phyloP scores from a whole-genome alignment of 805 yeast species.

The Yarrowia hollandica region DNA sequence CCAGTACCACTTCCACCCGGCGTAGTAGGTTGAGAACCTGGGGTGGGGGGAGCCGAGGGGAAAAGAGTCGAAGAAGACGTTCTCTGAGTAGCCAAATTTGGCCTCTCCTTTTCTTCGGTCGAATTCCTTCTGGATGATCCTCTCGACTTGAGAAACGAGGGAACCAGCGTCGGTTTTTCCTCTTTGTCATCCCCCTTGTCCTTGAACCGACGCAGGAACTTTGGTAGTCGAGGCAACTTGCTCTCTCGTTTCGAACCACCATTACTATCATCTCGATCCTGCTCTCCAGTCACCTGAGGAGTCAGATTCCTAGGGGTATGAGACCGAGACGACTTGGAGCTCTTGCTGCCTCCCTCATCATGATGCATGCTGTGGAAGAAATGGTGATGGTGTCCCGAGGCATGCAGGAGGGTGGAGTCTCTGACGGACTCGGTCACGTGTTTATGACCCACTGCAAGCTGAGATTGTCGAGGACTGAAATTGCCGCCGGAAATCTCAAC shows the following conservation, averaged over 20 bases:
- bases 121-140: background rate
- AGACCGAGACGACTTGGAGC: background rate
- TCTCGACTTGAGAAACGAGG: background rate
- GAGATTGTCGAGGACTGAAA: constrained; percentile 16
- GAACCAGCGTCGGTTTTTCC: background rate
- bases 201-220: constrained; percentile 24
- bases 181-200: constrained; percentile 1
- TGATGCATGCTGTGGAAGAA: background rate
- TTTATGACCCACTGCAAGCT: constrained; percentile 3
- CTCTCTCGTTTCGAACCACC: no score
- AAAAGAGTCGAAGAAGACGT: background rate
- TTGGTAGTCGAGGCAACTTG: constrained; percentile 14
- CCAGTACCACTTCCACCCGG: background rate
- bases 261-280: background rate
- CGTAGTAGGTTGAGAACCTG: background rate
- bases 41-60: background rate
- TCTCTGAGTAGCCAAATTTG: background rate
- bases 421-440: constrained; percentile 24
- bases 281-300: constrained; percentile 18
- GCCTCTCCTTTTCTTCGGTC: background rate
- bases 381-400: constrained; percentile 27
- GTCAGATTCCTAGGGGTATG: constrained; percentile 13
- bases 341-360: background rate
- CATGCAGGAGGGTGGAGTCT: constrained; percentile 21
- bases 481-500: constrained; percentile 15